phyloP scores from a whole-genome alignment of 768 basidiomycete genomes.

The Mycena maculata region DNA sequence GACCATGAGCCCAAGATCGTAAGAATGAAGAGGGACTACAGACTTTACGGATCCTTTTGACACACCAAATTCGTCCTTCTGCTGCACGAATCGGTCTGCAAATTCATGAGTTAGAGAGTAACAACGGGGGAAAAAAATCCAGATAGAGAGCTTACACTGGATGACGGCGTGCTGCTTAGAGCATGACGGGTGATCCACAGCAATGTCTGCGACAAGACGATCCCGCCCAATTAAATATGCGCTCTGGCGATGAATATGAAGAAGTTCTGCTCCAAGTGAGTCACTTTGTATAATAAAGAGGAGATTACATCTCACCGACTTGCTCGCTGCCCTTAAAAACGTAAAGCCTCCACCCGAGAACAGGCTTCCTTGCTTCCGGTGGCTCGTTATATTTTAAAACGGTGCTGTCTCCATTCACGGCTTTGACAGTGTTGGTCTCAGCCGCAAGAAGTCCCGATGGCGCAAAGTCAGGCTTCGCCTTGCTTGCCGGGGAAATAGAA shows the following conservation, averaged over 20 bases:
- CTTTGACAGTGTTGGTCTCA: constrained; percentile 91
- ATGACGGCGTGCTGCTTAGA: constrained; percentile 99
- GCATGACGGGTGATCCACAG: constrained; percentile 95
- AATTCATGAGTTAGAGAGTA: constrained; percentile 23
- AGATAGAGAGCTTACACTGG: constrained; percentile 71
- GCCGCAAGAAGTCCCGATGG: constrained; percentile 93
- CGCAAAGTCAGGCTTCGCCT: constrained; percentile 90
- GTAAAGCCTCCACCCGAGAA: constrained; percentile 91
- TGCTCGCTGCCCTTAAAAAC: constrained; percentile 97
- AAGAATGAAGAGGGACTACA: constrained; percentile 42
- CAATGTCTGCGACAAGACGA: constrained; percentile 84
- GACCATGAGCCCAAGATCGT: constrained; percentile 15
- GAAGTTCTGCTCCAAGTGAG: constrained; percentile 66
- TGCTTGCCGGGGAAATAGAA: constrained; percentile 62
- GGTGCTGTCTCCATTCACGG: constrained; percentile 78
- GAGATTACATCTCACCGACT: constrained; percentile 70
- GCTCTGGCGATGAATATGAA: constrained; percentile 94
- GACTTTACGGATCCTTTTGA: constrained; percentile 87
- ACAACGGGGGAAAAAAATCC: neutral
- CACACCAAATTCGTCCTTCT: constrained; percentile 89
- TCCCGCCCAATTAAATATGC: constrained; percentile 96
- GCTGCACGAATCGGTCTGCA: constrained; percentile 83
- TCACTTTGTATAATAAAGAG: neutral
- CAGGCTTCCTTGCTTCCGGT: constrained; percentile 95
- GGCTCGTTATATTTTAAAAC: constrained; percentile 99